These are phyloP conservation scores for Fusarium chuoi DNA, from an alignment of 2,329 filamentous ascomycete species.

Conservation along the genomic window DNA sequence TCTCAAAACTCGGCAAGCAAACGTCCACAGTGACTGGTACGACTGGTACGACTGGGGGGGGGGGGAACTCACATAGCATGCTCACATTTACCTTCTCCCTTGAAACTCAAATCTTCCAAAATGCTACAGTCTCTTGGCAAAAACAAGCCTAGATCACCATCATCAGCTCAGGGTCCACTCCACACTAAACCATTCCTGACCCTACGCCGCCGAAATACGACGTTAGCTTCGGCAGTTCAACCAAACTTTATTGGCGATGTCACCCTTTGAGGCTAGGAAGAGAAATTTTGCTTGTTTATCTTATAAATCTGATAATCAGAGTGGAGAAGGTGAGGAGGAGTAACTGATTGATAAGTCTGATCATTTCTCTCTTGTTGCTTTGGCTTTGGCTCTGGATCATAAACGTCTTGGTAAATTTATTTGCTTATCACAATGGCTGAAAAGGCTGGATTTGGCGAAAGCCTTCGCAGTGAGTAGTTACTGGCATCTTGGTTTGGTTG, in stretches of 20 bases:
- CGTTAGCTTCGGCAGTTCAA: not conserved
- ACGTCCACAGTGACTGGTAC: no score
- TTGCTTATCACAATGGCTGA: not conserved
- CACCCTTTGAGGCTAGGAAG: not conserved
- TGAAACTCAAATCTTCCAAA: not conserved
- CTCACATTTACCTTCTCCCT: not conserved
- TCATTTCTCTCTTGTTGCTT: not conserved
- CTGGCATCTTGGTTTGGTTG: accelerated
- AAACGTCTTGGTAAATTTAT: not conserved
- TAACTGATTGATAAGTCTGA: not conserved
- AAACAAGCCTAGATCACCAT: not conserved
- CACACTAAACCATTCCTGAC: not conserved
- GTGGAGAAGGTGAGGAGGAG: not conserved
- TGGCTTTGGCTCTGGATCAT: not conserved
- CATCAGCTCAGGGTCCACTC: not conserved
- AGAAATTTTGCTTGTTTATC: constrained; percentile 1
- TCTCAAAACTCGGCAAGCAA: no score
- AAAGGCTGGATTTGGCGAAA: not conserved
- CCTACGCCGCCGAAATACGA: not conserved
- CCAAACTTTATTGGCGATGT: not conserved
- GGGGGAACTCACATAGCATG: no score
- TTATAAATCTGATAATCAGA: constrained; percentile 27
- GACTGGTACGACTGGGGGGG: no score
- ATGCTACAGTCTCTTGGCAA: not conserved
- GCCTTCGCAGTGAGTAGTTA: not conserved